Percentiles rank a stretch among this genome's conserved stretches.
phyloP scores from a whole-genome alignment of 208 protist species.

The Wallacemonas sp. region DNA sequence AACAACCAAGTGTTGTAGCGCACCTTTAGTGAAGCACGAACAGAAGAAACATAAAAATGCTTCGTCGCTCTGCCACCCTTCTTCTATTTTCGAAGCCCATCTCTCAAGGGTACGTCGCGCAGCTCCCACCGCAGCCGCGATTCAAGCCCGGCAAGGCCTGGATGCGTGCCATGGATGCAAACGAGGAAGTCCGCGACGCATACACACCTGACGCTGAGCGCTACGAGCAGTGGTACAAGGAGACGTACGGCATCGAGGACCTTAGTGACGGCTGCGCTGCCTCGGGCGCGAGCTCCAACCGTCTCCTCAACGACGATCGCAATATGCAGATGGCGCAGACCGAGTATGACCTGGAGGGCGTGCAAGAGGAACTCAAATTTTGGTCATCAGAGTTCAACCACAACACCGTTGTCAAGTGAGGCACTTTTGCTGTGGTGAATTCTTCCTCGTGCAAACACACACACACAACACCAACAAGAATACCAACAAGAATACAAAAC shows the following conservation, averaged over 20 bases:
- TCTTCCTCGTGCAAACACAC: no score
- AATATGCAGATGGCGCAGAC: slow-evolving; percentile 42
- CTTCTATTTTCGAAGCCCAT: slow-evolving; percentile 77
- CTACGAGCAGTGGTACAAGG: slow-evolving; percentile 82
- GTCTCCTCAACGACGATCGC: slow-evolving; percentile 44
- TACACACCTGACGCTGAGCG: slow-evolving; percentile 58
- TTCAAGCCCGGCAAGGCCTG: slow-evolving; percentile 38
- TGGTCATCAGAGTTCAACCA: slow-evolving; percentile 66
- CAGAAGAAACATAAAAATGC: no score
- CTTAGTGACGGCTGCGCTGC: slow-evolving; percentile 66
- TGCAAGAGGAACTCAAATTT: slow-evolving; percentile 58
- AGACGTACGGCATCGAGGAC: slow-evolving; percentile 69
- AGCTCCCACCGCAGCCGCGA: slow-evolving; percentile 46
- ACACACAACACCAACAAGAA: neutral
- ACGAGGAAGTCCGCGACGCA: slow-evolving; percentile 60
- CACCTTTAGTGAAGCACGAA: no score
- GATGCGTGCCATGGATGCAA: slow-evolving; percentile 58
- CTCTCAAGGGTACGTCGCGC: slow-evolving; percentile 71
- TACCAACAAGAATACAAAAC: neutral
- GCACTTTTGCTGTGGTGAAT: no score
- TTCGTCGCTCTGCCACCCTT: slow-evolving; percentile 25
- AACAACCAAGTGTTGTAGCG: no score
- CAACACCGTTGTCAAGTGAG: slow-evolving; percentile 51
- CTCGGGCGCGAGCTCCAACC: slow-evolving; percentile 66
- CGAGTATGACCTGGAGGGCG: slow-evolving; percentile 50